Evolutionary conservation across 2,329 filamentous ascomycete species (phyloP), one percentile per base, ranked within the genome.

Genomic region (Camillea tinctor): DNA sequence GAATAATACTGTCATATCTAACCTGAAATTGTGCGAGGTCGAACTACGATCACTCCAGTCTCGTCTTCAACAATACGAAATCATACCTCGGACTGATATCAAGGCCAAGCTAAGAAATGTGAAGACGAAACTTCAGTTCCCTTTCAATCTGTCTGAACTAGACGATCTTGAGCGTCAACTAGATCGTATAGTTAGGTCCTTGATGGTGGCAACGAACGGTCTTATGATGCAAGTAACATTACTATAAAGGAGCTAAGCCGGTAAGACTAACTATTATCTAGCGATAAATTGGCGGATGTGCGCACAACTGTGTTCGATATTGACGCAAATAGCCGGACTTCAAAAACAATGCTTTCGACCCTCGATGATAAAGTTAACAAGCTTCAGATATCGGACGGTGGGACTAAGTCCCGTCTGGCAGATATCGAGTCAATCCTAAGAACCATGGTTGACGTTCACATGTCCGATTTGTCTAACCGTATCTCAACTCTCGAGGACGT

Each of bases 71-170:
- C 52, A 58, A 8, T n/a, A 54, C 20, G 20, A 24, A 11, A n/a
- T 52, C 1, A 30, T 58, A 5, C 19, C 49, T 19, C 23, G 52
- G 9, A 59, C 13, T 13, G 57, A 60, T 36, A 3, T 55, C 6
- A 64, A 60, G 17, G 58, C 22, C 0, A 63, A 59, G n/a, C 15
- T 58, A 3, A 64, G 57, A 50, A 54, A 63, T n/a, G 9, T 54
- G 15, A 58, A 44, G 30, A 64, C 54, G 23, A 62, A 54, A 44
- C 19, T 62, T 7, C 13, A 50, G 26, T 64, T 60, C 20, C 58
- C 60, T 6, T 57, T 60, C 13, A 30, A 52, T 23, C 51, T 26
- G 3, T 36, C 55, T 30, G 36, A 3, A 1, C 20, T 64, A 54
- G 57, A 56, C 19, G 58, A 59, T 21, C 36, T 64, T 9, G 60